phyloP scores from a whole-genome alignment of 1,284 basidiomycete species.

The Sanghuangporus weigelae region DNA sequence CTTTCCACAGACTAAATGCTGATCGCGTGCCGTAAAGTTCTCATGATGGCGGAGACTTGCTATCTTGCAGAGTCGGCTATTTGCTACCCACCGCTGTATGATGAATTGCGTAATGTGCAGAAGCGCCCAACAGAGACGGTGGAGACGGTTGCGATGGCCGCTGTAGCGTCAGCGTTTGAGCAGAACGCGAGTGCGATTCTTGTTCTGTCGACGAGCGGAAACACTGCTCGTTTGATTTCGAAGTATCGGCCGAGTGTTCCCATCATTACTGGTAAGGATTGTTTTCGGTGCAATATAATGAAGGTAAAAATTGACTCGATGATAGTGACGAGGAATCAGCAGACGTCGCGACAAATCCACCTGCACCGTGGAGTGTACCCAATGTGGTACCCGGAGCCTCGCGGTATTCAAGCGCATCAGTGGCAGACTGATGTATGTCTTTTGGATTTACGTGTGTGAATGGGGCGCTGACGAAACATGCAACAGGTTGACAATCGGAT shows the following conservation, averaged over 20 bases:
- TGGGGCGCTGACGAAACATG: conserved; percentile 31
- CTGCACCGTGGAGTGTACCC: conserved; percentile 97
- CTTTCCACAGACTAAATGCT: neutral
- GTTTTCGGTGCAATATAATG: neutral
- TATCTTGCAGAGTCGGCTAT: conserved; percentile 91
- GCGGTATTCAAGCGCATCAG: conserved; percentile 81
- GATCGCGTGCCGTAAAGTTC: conserved; percentile 45
- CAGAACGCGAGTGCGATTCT: conserved; percentile 93
- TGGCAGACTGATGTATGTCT: conserved; percentile 94
- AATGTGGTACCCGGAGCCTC: conserved; percentile 92
- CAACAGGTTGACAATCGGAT: conserved; percentile 80
- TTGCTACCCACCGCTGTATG: conserved; percentile 89
- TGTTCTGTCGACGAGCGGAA: conserved; percentile 94
- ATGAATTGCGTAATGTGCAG: conserved; percentile 78
- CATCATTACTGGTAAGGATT: conserved; percentile 79
- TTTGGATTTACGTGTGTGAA: conserved; percentile 19
- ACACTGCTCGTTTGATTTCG: conserved; percentile 93
- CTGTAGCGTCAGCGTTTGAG: conserved; percentile 91
- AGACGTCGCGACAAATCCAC: conserved; percentile 96
- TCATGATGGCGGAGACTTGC: conserved; percentile 99
- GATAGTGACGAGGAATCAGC: conserved; percentile 90
- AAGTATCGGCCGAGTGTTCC: conserved; percentile 95
- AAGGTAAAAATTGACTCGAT: neutral
- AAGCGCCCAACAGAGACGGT: conserved; percentile 85
- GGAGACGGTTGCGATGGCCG: conserved; percentile 92